phyloP scores from a whole-genome alignment of 352 stramenopile genomes.

The Pythium coloratum region DNA sequence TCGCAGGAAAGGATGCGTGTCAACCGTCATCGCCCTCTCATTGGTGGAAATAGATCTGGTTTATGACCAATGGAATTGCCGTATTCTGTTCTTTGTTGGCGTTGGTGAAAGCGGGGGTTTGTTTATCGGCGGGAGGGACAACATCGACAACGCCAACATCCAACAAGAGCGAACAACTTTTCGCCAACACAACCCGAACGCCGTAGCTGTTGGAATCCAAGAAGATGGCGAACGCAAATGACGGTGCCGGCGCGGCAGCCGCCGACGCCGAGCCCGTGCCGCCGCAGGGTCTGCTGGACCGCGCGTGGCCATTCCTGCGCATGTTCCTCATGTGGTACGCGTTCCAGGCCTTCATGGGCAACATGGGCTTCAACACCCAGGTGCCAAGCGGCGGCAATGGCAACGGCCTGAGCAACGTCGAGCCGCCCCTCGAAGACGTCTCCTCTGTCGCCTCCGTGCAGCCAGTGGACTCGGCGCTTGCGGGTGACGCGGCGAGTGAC shows the following conservation, averaged over 20 bases:
- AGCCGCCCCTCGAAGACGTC: background rate
- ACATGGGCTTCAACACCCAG: slow-evolving; percentile 34
- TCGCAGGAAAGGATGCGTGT: slow-evolving; percentile 4
- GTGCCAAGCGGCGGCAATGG: background rate
- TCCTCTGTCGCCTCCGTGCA: background rate
- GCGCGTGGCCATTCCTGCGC: slow-evolving; percentile 63
- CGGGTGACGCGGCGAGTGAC: background rate
- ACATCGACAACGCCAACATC: slow-evolving; percentile 4
- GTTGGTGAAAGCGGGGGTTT: background rate
- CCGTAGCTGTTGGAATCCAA: background rate
- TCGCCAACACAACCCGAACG: background rate
- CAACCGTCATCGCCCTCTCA: background rate
- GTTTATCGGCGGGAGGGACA: background rate
- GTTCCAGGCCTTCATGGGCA: slow-evolving; percentile 56
- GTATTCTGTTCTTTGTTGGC: slow-evolving; percentile 6
- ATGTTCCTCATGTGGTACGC: slow-evolving; percentile 85
- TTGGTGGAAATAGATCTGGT: slow-evolving; percentile 3
- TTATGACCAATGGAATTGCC: slow-evolving; percentile 21
- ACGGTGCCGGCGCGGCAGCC: slow-evolving; percentile 5
- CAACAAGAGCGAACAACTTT: background rate
- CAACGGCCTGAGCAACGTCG: background rate
- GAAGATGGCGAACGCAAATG: slow-evolving; percentile 4
- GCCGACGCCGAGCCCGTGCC: slow-evolving; percentile 21
- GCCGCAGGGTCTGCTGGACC: slow-evolving; percentile 50
- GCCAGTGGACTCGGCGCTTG: background rate